Base-by-base conservation (phyloP, 2,329 filamentous ascomycete genomes). In the Calonectria naviculata region DNA sequence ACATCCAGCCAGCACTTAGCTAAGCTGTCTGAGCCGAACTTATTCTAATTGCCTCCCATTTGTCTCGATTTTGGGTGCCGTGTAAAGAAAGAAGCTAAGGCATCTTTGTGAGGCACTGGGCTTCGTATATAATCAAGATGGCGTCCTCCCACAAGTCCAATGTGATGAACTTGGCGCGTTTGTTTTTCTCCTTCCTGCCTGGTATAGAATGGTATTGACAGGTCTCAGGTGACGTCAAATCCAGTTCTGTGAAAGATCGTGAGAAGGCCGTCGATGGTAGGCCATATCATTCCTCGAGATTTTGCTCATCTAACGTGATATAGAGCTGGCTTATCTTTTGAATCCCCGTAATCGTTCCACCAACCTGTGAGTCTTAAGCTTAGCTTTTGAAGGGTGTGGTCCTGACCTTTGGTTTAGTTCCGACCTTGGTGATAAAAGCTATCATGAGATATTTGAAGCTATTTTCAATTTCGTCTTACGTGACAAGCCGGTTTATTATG, bases 381-480 rank as follows among this genome's bases (percentile, higher is more conserved):
- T 19, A 19, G 13, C 46, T 31, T 7, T 31, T 31, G 19, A 15
- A 44, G 17, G 34, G 29, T 54, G 10, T 41, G 9, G 44, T 21
- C 61, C 67, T 71, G 69, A 75, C 64, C 58, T 9, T 42, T 15
- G 38, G 10, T 17, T 17, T 58, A 84, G 83, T 41, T 78, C 81
- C 34, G 78, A 83, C 15, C 85, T 98, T 38, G 89, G 89, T 54
- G 94, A 97, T 80, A 94, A 93, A 80, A 89, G 89, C n/a, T 97
- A 94, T 75, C 93, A 97, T 79, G 89, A 90, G 70, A 91, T 98
- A 49, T 94, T 94, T 76, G 95, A 98, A 78, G 89, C 90, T 1
- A 85, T 98, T 3, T 98, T 98, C 79, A 88, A 89, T 65, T 92
- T 88, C 79, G 89, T 89, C 1, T 81, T 92, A 21, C 82, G 87